Evolutionary conservation across 2,329 filamentous ascomycete species (phyloP), one percentile per base, ranked within the genome.

Genomic region (Colletotrichum musicola): DNA sequence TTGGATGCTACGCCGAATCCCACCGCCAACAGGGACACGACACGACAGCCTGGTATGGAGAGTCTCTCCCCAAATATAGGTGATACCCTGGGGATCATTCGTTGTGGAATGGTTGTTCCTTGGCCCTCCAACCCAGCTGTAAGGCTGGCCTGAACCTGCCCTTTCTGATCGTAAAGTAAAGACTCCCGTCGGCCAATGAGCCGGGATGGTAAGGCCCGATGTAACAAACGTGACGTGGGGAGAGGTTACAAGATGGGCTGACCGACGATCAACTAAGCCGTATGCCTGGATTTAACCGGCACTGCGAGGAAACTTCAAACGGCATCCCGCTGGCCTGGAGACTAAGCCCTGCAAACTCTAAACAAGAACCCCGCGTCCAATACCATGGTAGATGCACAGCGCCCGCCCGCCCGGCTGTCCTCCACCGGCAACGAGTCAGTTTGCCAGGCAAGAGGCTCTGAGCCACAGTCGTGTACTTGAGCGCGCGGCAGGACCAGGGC

Each of bases 361-460:
- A 60, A 35, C 30, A 9, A 3, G 2, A 35, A 35, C 30, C 30
- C 30, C 30, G 30, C 30, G 30, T 35, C 30, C 12, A 35, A 35
- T 9, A 35, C 7, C 30, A 35, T 9, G 10, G 30, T 10, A 25
- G 5, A 3, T 40, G 18, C 3, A 60, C n/a, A 4, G 35, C 30
- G 46, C 57, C 14, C 13, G 46, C 57, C 14, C 13, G 56, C 16
- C 38, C 6, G 9, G n/a, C 14, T 12, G 12, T 22, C 46, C 57
- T 50, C 57, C 57, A 51, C 46, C 30, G 57, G 57, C n/a, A 60
- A 18, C 57, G 30, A 60, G 57, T 51, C 57, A 60, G 46, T 18
- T 9, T 42, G 16, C 46, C 40, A 60, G 38, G 42, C 25, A 18
- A 49, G 1, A 22, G 30, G 30, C 30, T 35, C 7, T 4, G 30